Evolutionary conservation across 192 early-diverging fungal genomes (phyloP), one percentile per base, ranked within the genome.

Genomic region (Coemansia sp.): DNA sequence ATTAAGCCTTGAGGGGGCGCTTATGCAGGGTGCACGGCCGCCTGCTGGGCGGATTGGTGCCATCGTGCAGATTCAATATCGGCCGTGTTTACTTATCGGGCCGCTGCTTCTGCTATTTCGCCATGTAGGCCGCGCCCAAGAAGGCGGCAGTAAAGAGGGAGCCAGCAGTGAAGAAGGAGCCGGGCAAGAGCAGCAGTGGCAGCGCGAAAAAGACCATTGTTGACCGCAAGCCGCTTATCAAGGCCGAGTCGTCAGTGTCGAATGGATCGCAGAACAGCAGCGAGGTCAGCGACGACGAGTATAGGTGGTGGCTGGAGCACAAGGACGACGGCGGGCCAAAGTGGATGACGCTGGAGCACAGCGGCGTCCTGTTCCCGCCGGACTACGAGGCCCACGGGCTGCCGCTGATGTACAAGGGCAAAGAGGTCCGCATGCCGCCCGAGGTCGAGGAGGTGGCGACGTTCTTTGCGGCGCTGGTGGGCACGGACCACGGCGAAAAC

Each of bases 361-460:
- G 78, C 30, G 96, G 96, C 17, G 89, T 92, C 1, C 57, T 82
- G 18, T 98, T 98, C 38, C 90, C 96, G 33, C 94, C 94, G 1
- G 76, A 79, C 5, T 98, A 98, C 65, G 83, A 68, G 30, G 89
- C 91, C 10, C 94, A 96, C 63, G 86, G 86, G 16, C 56, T 96
- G 25, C 86, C 88, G 56, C 86, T 98, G 78, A 66, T 79, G 34
- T 98, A 97, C 53, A 65, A 90, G 56, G 90, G 90, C 74, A 58
- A 82, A 58, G 62, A 46, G 30, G 64, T 85, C 33, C 61, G 34
- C 29, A 61, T 97, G 22, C 71, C 64, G 1, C 85, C 92, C 1
- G 82, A 84, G 23, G 84, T 86, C 3, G 96, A 98, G 64, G 96
- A 98, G 51, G 89, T 98, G 0, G 96, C 96, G 1, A 87, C 80